Base-by-base conservation (phyloP, 441 rosid species). In the Aquilaria agallochum region DNA sequence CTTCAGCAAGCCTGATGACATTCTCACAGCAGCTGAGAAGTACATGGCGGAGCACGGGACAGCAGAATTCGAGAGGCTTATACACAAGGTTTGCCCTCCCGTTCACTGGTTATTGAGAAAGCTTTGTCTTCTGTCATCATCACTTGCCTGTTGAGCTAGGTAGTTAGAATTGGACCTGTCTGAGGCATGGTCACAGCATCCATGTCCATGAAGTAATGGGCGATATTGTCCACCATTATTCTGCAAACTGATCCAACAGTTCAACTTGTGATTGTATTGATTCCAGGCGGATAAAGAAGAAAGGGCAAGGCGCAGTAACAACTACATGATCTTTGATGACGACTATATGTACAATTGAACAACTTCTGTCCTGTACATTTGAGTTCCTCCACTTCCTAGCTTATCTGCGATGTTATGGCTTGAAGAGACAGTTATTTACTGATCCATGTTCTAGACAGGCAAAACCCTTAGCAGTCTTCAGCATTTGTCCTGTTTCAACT, bases 11-110 rank as follows among this genome's bases (percentile, higher is more conserved):
- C 94, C 75, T 1, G 93, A 87, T 71, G 97, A 92, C 68, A 78
- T 89, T 58, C 75, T 89, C 30, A 83, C 96, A 9, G 95, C 94
- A 52, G 96, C 96, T 5, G 95, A 89, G 81, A 92, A 78, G 68
- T 92, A 86, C 61, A 90, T 92, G 59, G 81, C 83, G 62, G 83
- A 88, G 59, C 79, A 92, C 32, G 98, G 96, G 4, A 80, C 96
- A 1, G 81, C 80, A 32, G 84, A 80, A 5, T 88, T 81, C 46
- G 79, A 67, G 67, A 63, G 83, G 71, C 72, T 81, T 71, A 78
- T 81, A 40, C 67, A 72, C 45, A 66, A 62, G 85, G 85, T 78
- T 72, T 11, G 42, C 5, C 42, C 42, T 4, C 33, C 0, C 0
- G 27, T 5, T 12, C 53, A 5, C 36, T 13, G 14, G 11, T 45